Evolutionary conservation across 2,329 filamentous ascomycete species (phyloP), one percentile per base, ranked within the genome.

Genomic region (Ophiostoma himal-ulmi): DNA sequence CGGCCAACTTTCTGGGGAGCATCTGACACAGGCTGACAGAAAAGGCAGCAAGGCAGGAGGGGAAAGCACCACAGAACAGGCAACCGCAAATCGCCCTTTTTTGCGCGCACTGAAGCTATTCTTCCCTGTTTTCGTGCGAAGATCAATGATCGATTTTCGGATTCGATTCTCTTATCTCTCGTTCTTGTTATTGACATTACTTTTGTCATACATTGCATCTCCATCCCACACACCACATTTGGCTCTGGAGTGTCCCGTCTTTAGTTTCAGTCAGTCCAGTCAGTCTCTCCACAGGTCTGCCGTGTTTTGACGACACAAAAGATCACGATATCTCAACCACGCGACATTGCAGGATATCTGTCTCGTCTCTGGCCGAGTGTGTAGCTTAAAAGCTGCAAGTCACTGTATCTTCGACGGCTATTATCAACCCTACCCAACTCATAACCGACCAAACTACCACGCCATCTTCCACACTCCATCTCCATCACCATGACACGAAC

Each of bases 401-500:
- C 8, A 48, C 20, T 5, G 17, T 48, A 39, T 39, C n/a, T 39
- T 39, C 10, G 37, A 39, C 37, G 10, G 37, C 37, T 13, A 39
- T 10, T 39, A 39, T 39, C 37, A 3, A 10, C 10, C 37, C 37
- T 11, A 13, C 37, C 37, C 37, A 10, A 39, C 11, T 13, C 37
- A 39, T 3, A 11, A 60, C 26, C 34, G 60, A 6, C 3, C 30
- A 64, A 11, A 30, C 13, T 36, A 57, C 7, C 57, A 62, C 57
- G 14, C n/a, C 34, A 37, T 64, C 34, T n/a, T 10, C 60, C 3
- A 20, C 14, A 10, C 17, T 3, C 17, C 2, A 39, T 36, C 5
- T 13, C 34, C 62, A 37, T 37, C 17, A 39, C 34, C 8, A 83
- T 84, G 82, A 83, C 82, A 52, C 79, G 82, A 68, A 77, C 78